Base-by-base conservation (phyloP, 2,329 filamentous ascomycete genomes). In the Monosporascus sp. region DNA sequence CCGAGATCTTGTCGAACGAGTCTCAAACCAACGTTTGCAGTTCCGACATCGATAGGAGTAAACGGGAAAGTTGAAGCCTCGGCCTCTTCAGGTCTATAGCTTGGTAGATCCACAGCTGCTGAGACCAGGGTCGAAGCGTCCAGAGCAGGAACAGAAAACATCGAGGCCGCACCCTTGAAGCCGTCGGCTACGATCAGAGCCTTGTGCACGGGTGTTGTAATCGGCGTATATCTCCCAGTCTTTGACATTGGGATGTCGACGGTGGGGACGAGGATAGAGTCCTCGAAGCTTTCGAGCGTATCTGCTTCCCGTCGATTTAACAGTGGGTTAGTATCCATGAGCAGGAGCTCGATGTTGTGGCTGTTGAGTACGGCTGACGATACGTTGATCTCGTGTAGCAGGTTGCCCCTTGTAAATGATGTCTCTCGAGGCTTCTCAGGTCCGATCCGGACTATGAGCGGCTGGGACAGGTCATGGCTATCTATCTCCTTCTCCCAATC, bases 151-250 rank as follows among this genome's bases (percentile, higher is more conserved):
- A 80, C 64, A 8, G 73, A 64, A 6, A 79, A 68, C 6, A 82
- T 60, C 2, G 79, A 74, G 5, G 85, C 76, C 1, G 87, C 82
- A 7, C 88, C 90, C 50, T 81, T 73, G 2, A 96, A 72, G 0
- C 90, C 91, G 48, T 89, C 80, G 0, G 84, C 85, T 8, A 96
- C 80, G 9, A 97, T 62, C 17, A 97, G 71, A 1, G 86, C 83
- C 65, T 86, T 89, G 66, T 97, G 93, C 1, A 97, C 90, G 0
- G 93, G 92, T 45, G 90, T 90, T 6, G 84, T 83, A 42, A 94
- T 77, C 17, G 84, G 80, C 14, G 84, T 84, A 52, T 83, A 79
- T 55, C 83, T 77, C 8, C 85, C 84, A 17, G 81, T 82, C 55
- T 77, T 78, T 15, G 86, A 84, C 6, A 76, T 79, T 2, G 82